Evolutionary conservation across 352 stramenopile species (phyloP), one percentile per base, ranked within the genome.

Genomic region (Plasmopara halstedii): DNA sequence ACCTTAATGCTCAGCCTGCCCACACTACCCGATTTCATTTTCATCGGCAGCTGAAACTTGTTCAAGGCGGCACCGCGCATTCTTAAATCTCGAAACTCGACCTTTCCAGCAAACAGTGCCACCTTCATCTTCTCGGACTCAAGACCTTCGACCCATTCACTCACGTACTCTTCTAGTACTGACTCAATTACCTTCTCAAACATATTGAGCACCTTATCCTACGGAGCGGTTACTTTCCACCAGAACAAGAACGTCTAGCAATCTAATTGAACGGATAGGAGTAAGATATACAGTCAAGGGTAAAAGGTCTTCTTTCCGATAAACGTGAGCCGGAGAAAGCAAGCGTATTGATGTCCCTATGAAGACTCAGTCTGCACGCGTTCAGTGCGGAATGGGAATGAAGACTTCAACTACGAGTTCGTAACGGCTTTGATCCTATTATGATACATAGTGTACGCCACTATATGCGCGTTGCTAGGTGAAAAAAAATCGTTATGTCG

Each of bases 121-220:
- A 93, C 59, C 57, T 88, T 88, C 75, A 91, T 93, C 62, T 90
- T 88, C 71, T 91, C 77, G 32, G 79, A 75, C 47, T 93, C 79
- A 31, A 93, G 64, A 0, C 77, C 82, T 25, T 91, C 82, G 50
- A 93, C 67, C 77, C 82, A 93, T 56, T 88, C 79, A 9, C 74
- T 89, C 38, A 93, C 69, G 47, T 93, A 91, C 65, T 93, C 79
- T 48, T 85, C 82, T 33, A 93, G 52, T 34, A 93, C 72, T 17
- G 79, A 86, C 43, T 93, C 79, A 44, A 93, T 64, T 7, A 89
- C 66, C 47, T 86, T 88, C 60, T 91, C 79, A 60, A 94, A 88
- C 82, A 94, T 94, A 20, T 22, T 23, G 20, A 29, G 11, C 25
- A 10, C 25, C 11, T 29, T 29, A 18, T 19, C 7, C 15, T 49